A percentile compares a stretch with the other conserved stretches of the same genome.
phyloP scores from a whole-genome alignment of 2,329 filamentous ascomycete species.

The Tympanopsis confertula region DNA sequence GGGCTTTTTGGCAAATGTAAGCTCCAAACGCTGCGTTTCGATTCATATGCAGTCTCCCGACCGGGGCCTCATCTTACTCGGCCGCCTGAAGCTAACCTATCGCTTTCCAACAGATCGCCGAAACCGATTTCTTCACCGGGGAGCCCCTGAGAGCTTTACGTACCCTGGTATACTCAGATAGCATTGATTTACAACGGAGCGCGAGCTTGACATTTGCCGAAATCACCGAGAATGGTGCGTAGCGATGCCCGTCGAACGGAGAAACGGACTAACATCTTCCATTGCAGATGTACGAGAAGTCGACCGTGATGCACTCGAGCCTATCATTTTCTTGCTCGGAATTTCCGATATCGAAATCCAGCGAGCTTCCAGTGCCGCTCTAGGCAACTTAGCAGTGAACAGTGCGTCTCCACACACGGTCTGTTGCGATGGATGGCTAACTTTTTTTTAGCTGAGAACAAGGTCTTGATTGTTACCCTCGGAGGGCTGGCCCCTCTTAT shows the following conservation, averaged over 20 bases:
- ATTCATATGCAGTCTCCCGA: too few species aligned
- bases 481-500: constrained; percentile 85
- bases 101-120: constrained; percentile 56
- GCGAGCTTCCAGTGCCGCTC: constrained; percentile 83
- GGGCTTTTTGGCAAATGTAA: constrained; percentile 90
- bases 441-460: constrained; percentile 72
- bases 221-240: constrained; percentile 89
- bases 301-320: constrained; percentile 85
- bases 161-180: constrained; percentile 95
- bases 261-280: neutral
- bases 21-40: too few species aligned
- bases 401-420: constrained; percentile 43
- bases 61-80: too few species aligned
- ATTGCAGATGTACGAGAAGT: constrained; percentile 84
- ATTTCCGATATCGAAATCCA: constrained; percentile 96
- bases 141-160: constrained; percentile 87
- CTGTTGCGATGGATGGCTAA: constrained; percentile 13
- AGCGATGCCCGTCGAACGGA: neutral
- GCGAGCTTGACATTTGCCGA: constrained; percentile 97
- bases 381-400: constrained; percentile 94
- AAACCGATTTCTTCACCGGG: constrained; percentile 97
- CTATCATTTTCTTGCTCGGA: constrained; percentile 88
- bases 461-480: constrained; percentile 86
- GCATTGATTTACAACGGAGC: constrained; percentile 93
- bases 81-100: constrained; percentile 1